Evolutionary conservation across 148 eudicot species (phyloP).

Genomic region (Chenopodium formosanum): DNA sequence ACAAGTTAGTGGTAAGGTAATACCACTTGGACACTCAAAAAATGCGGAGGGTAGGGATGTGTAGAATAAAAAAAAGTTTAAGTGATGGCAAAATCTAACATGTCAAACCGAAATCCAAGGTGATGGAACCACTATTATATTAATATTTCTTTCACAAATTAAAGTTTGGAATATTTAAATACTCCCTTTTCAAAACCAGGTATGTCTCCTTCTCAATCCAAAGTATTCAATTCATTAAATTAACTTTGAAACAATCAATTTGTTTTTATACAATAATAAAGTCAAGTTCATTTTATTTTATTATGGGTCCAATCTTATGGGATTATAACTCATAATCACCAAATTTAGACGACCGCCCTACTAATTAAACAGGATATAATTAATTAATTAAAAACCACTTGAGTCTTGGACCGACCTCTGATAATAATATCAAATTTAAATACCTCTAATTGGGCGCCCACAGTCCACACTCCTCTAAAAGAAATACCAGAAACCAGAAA

Average conservation of each 20-base stretch:
- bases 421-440: not conserved
- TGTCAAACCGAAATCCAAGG: constrained; percentile 15
- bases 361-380: too few relatives aligned
- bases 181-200: not conserved
- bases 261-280: not conserved
- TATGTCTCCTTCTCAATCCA: not conserved
- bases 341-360: constrained; percentile 22
- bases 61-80: not conserved
- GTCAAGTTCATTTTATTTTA: constrained; percentile 13
- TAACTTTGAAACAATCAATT: not conserved
- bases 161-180: too few relatives aligned
- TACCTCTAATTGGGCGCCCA: constrained; percentile 28
- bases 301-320: constrained; percentile 32
- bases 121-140: not conserved
- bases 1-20: too few relatives aligned
- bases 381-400: not conserved
- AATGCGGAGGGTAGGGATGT: not conserved
- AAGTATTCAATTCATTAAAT: not conserved
- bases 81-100: not conserved
- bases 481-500: constrained; percentile 2
- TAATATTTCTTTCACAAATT: too few relatives aligned
- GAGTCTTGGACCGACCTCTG: not conserved
- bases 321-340: constrained; percentile 31
- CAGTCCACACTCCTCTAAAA: constrained; percentile 13
- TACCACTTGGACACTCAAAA: not conserved